These are phyloP conservation scores for Acanthamoeba triangularis DNA, from an alignment of 208 protist genomes.

Conservation along the genomic window DNA sequence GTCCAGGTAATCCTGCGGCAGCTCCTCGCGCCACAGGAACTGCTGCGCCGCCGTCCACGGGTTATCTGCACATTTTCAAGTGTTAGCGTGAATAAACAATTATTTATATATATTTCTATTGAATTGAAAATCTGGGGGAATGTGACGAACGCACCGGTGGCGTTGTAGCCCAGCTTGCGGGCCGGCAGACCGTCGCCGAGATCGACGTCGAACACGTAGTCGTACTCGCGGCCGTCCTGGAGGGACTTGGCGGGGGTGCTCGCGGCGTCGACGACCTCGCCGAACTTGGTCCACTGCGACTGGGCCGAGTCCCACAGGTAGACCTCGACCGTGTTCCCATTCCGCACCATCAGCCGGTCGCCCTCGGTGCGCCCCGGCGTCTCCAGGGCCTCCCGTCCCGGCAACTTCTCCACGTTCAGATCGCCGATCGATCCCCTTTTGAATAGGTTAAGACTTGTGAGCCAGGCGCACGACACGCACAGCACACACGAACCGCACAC, in stretches of 20 bases:
- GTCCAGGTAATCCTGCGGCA: conserved; percentile 94
- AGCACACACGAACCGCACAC: not conserved
- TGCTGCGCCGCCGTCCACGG: conserved; percentile 93
- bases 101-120: no score
- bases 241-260: conserved; percentile 86
- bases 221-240: conserved; percentile 94
- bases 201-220: conserved; percentile 97
- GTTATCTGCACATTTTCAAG: conserved; percentile 87
- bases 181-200: conserved; percentile 84
- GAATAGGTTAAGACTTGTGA: not conserved
- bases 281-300: conserved; percentile 94
- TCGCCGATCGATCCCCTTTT: conserved; percentile 79
- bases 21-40: conserved; percentile 92
- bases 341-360: conserved; percentile 77
- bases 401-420: conserved; percentile 79
- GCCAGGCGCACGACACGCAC: not conserved
- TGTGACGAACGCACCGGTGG: conserved; percentile 67
- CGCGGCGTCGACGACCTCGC: conserved; percentile 94
- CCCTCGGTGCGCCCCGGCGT: conserved; percentile 80
- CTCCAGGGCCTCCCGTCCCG: conserved; percentile 38
- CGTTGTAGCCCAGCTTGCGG: conserved; percentile 95
- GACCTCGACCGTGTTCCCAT: conserved; percentile 80
- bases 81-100: not conserved
- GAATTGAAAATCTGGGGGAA: not conserved
- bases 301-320: conserved; percentile 91